phyloP scores from a whole-genome alignment of 2,329 filamentous ascomycete species.

The Byssothecium circinans region DNA sequence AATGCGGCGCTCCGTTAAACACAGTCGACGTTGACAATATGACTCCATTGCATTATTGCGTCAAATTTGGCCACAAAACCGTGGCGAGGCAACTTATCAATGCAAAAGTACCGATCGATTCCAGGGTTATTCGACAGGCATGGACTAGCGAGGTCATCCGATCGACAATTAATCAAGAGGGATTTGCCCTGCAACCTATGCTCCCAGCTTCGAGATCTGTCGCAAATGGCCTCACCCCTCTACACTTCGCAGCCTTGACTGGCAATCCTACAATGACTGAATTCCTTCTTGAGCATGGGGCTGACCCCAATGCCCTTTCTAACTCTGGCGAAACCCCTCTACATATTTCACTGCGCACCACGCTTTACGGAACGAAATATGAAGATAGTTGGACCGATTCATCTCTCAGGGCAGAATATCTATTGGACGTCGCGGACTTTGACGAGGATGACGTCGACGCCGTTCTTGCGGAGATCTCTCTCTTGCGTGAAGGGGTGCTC shows the following conservation, averaged over 20 bases:
- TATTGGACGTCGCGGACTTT: conserved; percentile 6
- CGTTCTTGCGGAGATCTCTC: conserved; percentile 1
- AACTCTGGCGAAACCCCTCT: conserved; percentile 2
- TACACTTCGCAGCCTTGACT: conserved; percentile 8
- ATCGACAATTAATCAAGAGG: no score
- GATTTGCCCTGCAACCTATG: neutral
- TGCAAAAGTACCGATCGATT: conserved; percentile 7
- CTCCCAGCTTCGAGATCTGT: neutral
- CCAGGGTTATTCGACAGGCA: conserved; percentile 2
- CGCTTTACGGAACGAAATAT: conserved; percentile 7
- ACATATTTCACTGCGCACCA: conserved; percentile 4
- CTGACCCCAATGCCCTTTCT: conserved; percentile 7
- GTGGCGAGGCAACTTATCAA: conserved; percentile 10
- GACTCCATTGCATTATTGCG: conserved; percentile 12
- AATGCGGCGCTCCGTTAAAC: conserved; percentile 1
- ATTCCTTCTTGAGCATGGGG: conserved; percentile 7
- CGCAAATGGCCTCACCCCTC: conserved; percentile 4
- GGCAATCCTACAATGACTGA: conserved; percentile 4
- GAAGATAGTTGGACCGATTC: conserved; percentile 4
- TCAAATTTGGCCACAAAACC: conserved; percentile 11
- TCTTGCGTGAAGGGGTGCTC: conserved; percentile 4
- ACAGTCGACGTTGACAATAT: conserved; percentile 8
- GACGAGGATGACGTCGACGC: conserved; percentile 5
- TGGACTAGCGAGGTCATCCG: neutral
- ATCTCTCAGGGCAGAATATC: conserved; percentile 2